Evolutionary conservation across 2,329 filamentous ascomycete species (phyloP).

Genomic region (Sordariomycetes sp.): DNA sequence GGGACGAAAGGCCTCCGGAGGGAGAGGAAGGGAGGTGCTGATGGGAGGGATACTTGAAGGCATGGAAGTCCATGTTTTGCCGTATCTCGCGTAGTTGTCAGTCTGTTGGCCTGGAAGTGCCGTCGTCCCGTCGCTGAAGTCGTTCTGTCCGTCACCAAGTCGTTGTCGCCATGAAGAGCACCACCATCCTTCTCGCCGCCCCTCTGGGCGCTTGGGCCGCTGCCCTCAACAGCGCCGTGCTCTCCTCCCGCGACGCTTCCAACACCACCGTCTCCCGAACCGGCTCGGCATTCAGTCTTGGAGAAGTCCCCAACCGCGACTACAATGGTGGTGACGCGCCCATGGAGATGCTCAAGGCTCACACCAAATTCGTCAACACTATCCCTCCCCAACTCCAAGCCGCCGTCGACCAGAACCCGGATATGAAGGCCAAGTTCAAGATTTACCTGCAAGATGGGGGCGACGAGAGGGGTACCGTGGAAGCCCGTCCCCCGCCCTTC

Average conservation of each 20-base stretch:
- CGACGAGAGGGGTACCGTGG: constrained; percentile 12
- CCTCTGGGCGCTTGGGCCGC: neutral
- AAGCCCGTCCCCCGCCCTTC: constrained; percentile 17
- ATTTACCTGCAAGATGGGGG: neutral
- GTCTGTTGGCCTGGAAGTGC: too few species aligned
- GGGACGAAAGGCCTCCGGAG: too few species aligned
- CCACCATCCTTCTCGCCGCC: neutral
- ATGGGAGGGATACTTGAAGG: too few species aligned
- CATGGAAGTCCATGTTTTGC: too few species aligned
- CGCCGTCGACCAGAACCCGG: constrained; percentile 12
- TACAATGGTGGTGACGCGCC: constrained; percentile 22
- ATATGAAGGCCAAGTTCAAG: constrained; percentile 14
- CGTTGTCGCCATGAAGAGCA: neutral
- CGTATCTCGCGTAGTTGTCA: too few species aligned
- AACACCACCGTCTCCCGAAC: neutral
- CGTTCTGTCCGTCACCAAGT: neutral
- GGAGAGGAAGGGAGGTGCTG: too few species aligned
- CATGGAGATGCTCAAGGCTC: constrained; percentile 18
- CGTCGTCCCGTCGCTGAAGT: too few species aligned
- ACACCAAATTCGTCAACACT: constrained; percentile 25
- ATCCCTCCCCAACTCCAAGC: constrained; percentile 16
- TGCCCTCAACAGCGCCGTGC: neutral
- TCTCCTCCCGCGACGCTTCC: neutral
- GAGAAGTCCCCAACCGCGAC: constrained; percentile 28
- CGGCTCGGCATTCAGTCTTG: neutral